These are phyloP conservation scores for Striga asiatica DNA, from an alignment of 257 asterid species.

Conservation along the genomic window DNA sequence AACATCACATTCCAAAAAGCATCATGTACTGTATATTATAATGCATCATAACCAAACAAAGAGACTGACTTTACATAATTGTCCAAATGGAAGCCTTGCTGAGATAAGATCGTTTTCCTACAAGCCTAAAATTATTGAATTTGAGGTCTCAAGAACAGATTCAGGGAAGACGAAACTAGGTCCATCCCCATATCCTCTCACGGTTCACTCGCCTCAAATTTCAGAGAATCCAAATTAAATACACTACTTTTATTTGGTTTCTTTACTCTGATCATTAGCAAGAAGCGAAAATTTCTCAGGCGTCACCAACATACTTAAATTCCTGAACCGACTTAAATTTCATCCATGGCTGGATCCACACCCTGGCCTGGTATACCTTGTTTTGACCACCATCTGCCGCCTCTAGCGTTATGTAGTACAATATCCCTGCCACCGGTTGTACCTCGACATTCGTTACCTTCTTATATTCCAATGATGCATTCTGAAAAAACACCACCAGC, in stretches of 20 bases:
- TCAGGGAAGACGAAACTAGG: too few relatives aligned
- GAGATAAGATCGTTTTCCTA: constrained; percentile 1
- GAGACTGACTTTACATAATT: background rate
- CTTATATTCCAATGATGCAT: constrained; percentile 49
- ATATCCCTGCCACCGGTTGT: constrained; percentile 72
- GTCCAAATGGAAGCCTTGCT: background rate
- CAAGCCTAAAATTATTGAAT: constrained; percentile 12
- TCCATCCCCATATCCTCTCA: background rate
- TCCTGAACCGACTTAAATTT: constrained; percentile 77
- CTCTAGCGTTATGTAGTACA: constrained; percentile 67
- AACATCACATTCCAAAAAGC: too few relatives aligned
- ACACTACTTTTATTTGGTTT: background rate
- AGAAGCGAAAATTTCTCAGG: constrained; percentile 18
- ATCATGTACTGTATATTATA: too few relatives aligned
- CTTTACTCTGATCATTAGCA: background rate
- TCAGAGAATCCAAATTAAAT: background rate
- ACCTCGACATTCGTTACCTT: constrained; percentile 65
- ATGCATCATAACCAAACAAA: background rate
- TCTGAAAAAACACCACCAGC: constrained; percentile 31
- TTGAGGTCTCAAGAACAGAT: constrained; percentile 8
- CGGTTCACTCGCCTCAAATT: constrained; percentile 10
- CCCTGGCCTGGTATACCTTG: constrained; percentile 75
- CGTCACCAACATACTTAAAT: constrained; percentile 56
- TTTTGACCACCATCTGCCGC: constrained; percentile 51
- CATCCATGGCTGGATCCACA: constrained; percentile 87